A percentile compares a stretch with the other conserved stretches of the same genome.
phyloP scores from a whole-genome alignment of 176 grass and related monocot genomes.

The Urochloa ruziziensis region DNA sequence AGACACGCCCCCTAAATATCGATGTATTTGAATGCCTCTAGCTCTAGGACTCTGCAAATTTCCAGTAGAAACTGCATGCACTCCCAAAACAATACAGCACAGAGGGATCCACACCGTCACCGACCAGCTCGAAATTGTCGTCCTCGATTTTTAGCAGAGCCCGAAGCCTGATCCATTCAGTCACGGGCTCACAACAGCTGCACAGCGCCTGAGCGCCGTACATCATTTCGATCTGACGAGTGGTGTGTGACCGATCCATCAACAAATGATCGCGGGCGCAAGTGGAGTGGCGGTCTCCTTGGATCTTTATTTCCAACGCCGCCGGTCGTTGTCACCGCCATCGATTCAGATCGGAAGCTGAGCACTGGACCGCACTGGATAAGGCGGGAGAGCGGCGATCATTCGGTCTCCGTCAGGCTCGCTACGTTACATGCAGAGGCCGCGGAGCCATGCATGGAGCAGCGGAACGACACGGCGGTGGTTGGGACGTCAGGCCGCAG shows the following conservation, averaged over 20 bases:
- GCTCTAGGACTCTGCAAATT: neutral
- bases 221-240: neutral
- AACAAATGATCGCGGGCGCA: neutral
- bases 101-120: too few species aligned
- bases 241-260: neutral
- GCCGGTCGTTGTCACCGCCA: neutral
- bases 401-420: neutral
- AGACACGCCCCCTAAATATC: neutral
- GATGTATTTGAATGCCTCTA: too few species aligned
- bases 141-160: too few species aligned
- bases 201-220: too few species aligned
- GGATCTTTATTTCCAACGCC: neutral
- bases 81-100: neutral
- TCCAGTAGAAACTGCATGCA: neutral
- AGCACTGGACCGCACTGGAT: neutral
- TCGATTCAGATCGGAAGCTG: neutral
- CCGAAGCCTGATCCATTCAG: too few species aligned
- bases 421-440: neutral
- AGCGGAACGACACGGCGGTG: neutral
- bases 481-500: constrained; percentile 14
- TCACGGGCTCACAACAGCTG: too few species aligned
- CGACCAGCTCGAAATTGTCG: too few species aligned
- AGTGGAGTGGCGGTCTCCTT: neutral
- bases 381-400: neutral
- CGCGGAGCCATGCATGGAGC: neutral